Evolutionary conservation across 352 stramenopile species (phyloP).

Genomic region (Albugo laibachii): DNA sequence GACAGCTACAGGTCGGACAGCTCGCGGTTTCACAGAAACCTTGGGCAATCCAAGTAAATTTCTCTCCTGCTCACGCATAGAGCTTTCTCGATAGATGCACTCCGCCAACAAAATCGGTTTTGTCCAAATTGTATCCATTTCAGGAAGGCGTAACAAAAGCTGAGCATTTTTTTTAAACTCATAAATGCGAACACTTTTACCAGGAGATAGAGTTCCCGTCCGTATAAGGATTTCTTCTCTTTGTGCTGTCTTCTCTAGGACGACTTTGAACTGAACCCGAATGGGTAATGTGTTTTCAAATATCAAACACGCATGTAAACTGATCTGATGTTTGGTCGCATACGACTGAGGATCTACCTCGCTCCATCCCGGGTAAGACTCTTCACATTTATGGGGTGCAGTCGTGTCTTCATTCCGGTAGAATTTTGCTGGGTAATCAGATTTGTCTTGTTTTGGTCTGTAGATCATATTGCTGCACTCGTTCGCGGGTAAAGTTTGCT

Average conservation of each 20-base stretch:
- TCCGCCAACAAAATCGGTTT: slow-evolving; percentile 41
- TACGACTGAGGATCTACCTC: slow-evolving; percentile 38
- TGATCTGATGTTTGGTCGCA: slow-evolving; percentile 77
- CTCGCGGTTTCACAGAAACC: slow-evolving; percentile 9
- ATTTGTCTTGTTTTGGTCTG: background rate
- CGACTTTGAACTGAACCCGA: slow-evolving; percentile 66
- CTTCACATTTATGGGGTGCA: background rate
- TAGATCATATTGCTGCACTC: too few species aligned
- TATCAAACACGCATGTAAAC: slow-evolving; percentile 55
- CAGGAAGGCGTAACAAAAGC: slow-evolving; percentile 47
- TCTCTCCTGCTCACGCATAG: slow-evolving; percentile 7
- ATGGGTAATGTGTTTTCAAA: slow-evolving; percentile 79
- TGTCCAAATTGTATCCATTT: slow-evolving; percentile 77
- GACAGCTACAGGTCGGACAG: slow-evolving; percentile 39
- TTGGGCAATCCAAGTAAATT: too few species aligned
- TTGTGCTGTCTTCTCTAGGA: slow-evolving; percentile 12
- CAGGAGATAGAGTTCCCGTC: slow-evolving; percentile 50
- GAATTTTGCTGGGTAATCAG: background rate
- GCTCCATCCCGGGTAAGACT: background rate
- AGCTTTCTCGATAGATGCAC: slow-evolving; percentile 65
- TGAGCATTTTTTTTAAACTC: slow-evolving; percentile 63
- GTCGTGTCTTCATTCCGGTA: slow-evolving; percentile 16
- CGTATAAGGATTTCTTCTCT: slow-evolving; percentile 17
- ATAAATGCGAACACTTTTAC: slow-evolving; percentile 65
- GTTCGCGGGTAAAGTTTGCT: slow-evolving; percentile 45